A percentile compares a stretch with the other conserved stretches of the same genome.
Evolutionary conservation across 1,284 basidiomycete species (phyloP).

Genomic region (Agaricales sp.): DNA sequence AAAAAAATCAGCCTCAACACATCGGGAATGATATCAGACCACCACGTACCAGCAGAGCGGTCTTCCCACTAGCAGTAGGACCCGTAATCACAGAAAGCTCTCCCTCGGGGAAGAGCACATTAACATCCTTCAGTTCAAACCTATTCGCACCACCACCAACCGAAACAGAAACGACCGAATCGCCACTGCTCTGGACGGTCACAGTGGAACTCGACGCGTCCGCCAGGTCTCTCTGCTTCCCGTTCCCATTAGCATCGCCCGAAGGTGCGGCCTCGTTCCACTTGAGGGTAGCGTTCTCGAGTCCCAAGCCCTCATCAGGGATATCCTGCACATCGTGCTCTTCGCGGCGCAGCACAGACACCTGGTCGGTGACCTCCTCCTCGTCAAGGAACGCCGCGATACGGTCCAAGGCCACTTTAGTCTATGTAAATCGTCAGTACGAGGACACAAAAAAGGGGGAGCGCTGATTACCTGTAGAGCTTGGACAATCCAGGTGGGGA

Average conservation of each 20-base stretch:
- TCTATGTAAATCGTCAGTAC: slow-evolving; percentile 26
- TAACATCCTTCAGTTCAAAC: slow-evolving; percentile 61
- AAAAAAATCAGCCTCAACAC: too few species aligned
- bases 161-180: too few species aligned
- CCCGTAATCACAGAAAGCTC: slow-evolving; percentile 56
- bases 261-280: slow-evolving; percentile 68
- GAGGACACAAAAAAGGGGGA: slow-evolving; percentile 8
- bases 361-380: slow-evolving; percentile 70
- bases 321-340: too few species aligned
- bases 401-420: slow-evolving; percentile 69
- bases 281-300: slow-evolving; percentile 55
- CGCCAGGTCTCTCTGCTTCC: too few species aligned
- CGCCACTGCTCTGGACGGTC: too few species aligned
- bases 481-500: slow-evolving; percentile 59
- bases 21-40: too few species aligned
- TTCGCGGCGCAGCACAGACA: slow-evolving; percentile 46
- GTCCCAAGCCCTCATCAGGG: slow-evolving; percentile 31
- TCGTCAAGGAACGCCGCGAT: slow-evolving; percentile 76
- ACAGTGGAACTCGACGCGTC: too few species aligned
- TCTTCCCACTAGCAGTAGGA: slow-evolving; percentile 77
- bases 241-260: too few species aligned
- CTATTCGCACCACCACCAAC: neutral
- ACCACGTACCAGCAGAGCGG: slow-evolving; percentile 51
- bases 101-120: slow-evolving; percentile 60
- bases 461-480: slow-evolving; percentile 36